Evolutionary conservation across 495 filamentous ascomycete genomes (phyloP).

Genomic region (Neurospora tetrasperma): DNA sequence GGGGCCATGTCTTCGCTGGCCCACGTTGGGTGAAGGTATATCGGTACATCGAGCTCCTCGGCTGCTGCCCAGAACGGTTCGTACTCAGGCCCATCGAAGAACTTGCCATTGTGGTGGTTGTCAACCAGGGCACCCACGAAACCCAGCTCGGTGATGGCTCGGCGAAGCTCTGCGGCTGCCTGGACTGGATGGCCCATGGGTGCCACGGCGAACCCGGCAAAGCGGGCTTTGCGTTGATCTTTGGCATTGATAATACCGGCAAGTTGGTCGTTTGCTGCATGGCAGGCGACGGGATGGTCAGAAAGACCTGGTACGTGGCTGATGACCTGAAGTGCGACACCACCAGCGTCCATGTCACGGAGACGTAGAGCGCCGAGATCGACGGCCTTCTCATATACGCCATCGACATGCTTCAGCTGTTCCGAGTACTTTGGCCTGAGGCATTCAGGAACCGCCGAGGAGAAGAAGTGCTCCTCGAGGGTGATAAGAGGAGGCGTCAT

Average conservation of each 20-base stretch:
- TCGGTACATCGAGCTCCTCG: slow-evolving; percentile 43
- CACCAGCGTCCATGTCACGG: slow-evolving; percentile 39
- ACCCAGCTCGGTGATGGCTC: slow-evolving; percentile 32
- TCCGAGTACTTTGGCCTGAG: slow-evolving; percentile 15
- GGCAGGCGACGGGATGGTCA: slow-evolving; percentile 26
- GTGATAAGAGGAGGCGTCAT: slow-evolving; percentile 36
- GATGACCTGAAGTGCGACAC: slow-evolving; percentile 46
- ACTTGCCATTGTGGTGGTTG: slow-evolving; percentile 38
- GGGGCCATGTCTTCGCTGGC: slow-evolving; percentile 24
- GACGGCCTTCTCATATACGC: slow-evolving; percentile 22
- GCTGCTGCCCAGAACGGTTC: slow-evolving; percentile 37
- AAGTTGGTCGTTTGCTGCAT: slow-evolving; percentile 44
- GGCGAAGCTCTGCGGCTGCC: slow-evolving; percentile 39
- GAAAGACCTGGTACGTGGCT: slow-evolving; percentile 38
- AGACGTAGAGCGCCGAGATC: slow-evolving; percentile 35
- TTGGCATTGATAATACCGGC: slow-evolving; percentile 27
- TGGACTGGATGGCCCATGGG: slow-evolving; percentile 37
- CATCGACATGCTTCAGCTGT: slow-evolving; percentile 21
- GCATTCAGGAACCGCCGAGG: slow-evolving; percentile 20
- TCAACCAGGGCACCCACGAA: slow-evolving; percentile 52
- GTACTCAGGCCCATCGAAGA: slow-evolving; percentile 38
- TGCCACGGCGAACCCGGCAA: slow-evolving; percentile 45
- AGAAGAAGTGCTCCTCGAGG: slow-evolving; percentile 53
- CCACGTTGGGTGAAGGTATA: slow-evolving; percentile 48
- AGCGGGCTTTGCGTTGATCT: slow-evolving; percentile 29